These are phyloP conservation scores for Chrysoporthe puriensis DNA, from an alignment of 2,329 filamentous ascomycete genomes.

Conservation along the genomic window DNA sequence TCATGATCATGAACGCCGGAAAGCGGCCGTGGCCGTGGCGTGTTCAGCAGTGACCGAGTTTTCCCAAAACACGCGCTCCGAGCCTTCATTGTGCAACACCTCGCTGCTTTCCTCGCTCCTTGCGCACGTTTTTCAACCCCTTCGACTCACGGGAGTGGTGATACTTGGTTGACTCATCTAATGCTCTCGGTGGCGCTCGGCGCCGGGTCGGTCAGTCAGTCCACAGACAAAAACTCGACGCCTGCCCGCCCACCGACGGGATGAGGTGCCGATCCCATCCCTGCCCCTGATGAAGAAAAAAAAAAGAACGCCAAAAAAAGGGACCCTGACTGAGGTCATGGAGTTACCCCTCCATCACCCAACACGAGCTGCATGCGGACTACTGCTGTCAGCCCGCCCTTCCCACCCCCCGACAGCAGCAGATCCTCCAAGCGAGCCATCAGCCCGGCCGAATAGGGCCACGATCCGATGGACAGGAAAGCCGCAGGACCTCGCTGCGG, in stretches of 20 bases:
- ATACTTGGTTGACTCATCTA: neutral
- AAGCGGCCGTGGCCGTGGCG: conserved; percentile 23
- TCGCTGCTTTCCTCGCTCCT: conserved; percentile 29
- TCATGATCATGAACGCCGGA: conserved; percentile 20
- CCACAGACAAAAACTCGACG: no score
- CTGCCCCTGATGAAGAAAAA: no score
- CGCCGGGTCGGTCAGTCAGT: no score
- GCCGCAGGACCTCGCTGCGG: neutral
- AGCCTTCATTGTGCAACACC: neutral
- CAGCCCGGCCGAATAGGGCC: conserved; percentile 4
- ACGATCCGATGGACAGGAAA: neutral
- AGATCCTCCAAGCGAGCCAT: conserved; percentile 11
- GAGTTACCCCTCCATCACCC: neutral
- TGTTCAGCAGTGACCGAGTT: conserved; percentile 8
- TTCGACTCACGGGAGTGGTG: neutral
- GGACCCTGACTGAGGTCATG: neutral
- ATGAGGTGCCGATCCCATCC: no score
- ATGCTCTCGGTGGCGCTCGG: neutral
- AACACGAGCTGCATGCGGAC: neutral
- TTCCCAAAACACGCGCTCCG: conserved; percentile 9
- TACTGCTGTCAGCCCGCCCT: neutral
- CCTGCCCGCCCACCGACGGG: no score
- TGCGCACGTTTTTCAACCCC: neutral
- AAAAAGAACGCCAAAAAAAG: no score
- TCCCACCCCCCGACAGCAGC: neutral